phyloP scores from a whole-genome alignment of 2,329 filamentous ascomycete species.

The Penicillium hordei region DNA sequence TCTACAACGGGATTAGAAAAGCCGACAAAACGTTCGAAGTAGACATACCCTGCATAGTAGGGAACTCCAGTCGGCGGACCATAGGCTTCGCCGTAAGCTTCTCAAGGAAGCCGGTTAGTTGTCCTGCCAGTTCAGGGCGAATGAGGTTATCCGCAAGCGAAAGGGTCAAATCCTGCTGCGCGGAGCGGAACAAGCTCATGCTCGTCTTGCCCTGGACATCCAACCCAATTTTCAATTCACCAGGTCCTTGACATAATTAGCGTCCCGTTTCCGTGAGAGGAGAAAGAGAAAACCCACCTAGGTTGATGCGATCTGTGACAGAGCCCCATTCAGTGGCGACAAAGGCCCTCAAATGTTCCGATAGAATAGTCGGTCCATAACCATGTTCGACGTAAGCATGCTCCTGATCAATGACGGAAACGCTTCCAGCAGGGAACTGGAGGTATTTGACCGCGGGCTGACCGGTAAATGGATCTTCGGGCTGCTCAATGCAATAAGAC shows the following conservation, averaged over 20 bases:
- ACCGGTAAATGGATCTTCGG: constrained; percentile 34
- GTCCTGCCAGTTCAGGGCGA: constrained; percentile 60
- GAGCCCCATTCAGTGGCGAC: constrained; percentile 74
- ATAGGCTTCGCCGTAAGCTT: constrained; percentile 59
- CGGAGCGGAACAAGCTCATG: constrained; percentile 67
- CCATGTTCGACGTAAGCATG: constrained; percentile 56
- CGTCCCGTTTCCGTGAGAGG: neutral
- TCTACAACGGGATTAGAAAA: constrained; percentile 45
- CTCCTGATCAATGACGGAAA: constrained; percentile 68
- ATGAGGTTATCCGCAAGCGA: constrained; percentile 69
- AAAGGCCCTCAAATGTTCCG: constrained; percentile 72
- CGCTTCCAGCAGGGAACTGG: constrained; percentile 39
- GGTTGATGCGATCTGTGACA: constrained; percentile 79
- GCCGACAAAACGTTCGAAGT: neutral
- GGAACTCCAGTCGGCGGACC: constrained; percentile 70
- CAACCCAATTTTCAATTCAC: constrained; percentile 68
- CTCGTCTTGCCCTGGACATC: constrained; percentile 62
- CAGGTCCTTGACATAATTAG: constrained; percentile 52
- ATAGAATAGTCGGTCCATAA: constrained; percentile 67
- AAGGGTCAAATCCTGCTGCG: constrained; percentile 74
- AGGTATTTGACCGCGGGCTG: constrained; percentile 34
- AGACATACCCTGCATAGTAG: constrained; percentile 49
- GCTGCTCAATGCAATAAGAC: constrained; percentile 61
- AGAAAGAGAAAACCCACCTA: constrained; percentile 48
- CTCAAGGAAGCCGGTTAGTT: constrained; percentile 64